Base-by-base conservation (phyloP, 2,329 filamentous ascomycete species). In the Penicillium sp. region DNA sequence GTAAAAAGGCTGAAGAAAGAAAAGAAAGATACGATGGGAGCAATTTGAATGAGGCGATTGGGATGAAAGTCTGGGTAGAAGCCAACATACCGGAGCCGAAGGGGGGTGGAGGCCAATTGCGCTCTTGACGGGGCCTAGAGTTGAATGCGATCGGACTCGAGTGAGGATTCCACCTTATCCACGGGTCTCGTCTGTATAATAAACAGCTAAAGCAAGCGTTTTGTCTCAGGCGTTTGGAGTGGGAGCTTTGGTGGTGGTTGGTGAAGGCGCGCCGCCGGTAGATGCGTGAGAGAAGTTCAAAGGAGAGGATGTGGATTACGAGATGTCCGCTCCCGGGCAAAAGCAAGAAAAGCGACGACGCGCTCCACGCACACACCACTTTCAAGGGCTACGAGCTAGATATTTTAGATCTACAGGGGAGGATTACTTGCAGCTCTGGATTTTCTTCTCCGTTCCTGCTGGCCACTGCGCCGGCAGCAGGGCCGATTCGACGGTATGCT, bases 71-170 rank as follows among this genome's bases (percentile, higher is more conserved):
- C 41, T 10, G 34, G 50, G 51, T 26, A 49, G 43, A 46, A 47
- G 32, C 15, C 9, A 48, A 59, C 61, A 52, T 63, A 63, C 61
- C 58, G 42, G 40, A 56, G 48, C 42, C 46, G 47, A 61, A 61
- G 51, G 47, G 52, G 52, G 45, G 44, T 40, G 51, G 48, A 51
- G 53, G 49, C 46, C 40, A 39, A 49, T 55, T 39, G 52, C 52
- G 56, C 54, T 44, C 34, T 49, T 46, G 37, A 26, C 43, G 24
- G 21, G 7, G 47, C 46, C 42, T 20, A 47, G 24, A 24, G 24
- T 41, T 32, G 37, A 36, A 36, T 40, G 20, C 40, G 29, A 43
- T 48, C 6, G 29, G 23, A 40, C 27, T 33, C 12, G 33, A 18
- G 30, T 18, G 21, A 15, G 18, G 20, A 13, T 9, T n/a, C 37